Evolutionary conservation across 495 filamentous ascomycete genomes (phyloP).

Genomic region (Tuber umbilicatum): DNA sequence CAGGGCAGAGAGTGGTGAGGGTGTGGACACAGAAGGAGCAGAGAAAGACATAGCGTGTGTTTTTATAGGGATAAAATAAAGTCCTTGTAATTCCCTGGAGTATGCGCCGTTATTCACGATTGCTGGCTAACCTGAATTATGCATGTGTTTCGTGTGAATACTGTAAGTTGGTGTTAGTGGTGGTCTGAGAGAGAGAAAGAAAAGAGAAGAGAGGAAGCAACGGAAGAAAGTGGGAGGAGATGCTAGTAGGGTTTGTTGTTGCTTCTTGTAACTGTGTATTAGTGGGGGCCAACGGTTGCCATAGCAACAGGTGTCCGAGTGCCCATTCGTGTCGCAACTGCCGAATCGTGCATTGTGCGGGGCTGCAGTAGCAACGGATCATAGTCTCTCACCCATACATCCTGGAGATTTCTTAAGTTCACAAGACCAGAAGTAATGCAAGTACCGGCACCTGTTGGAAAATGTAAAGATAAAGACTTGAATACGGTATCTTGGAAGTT

Average conservation of each 20-base stretch:
- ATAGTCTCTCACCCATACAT: background rate
- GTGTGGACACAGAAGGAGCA: constrained; percentile 23
- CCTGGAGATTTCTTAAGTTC: background rate
- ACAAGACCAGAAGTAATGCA: background rate
- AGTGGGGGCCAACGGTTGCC: background rate
- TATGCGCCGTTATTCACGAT: constrained; percentile 4
- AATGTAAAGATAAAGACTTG: background rate
- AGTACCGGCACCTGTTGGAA: background rate
- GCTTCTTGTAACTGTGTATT: background rate
- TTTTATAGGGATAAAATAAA: background rate
- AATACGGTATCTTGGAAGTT: background rate
- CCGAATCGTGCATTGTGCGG: background rate
- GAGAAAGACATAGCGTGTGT: constrained; percentile 22
- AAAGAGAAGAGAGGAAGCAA: background rate
- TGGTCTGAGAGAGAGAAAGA: background rate
- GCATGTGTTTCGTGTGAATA: constrained; percentile 9
- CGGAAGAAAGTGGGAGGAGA: constrained; percentile 15
- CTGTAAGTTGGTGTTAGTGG: constrained; percentile 11
- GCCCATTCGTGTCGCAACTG: background rate
- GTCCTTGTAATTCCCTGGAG: constrained; percentile 8
- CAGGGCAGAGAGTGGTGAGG: constrained; percentile 34
- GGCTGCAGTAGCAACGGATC: background rate
- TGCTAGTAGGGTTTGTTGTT: constrained; percentile 30
- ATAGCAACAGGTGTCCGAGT: background rate
- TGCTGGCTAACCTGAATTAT: constrained; percentile 13